Base-by-base conservation (phyloP, 441 rosid species). In the Theobroma grandiflorum region DNA sequence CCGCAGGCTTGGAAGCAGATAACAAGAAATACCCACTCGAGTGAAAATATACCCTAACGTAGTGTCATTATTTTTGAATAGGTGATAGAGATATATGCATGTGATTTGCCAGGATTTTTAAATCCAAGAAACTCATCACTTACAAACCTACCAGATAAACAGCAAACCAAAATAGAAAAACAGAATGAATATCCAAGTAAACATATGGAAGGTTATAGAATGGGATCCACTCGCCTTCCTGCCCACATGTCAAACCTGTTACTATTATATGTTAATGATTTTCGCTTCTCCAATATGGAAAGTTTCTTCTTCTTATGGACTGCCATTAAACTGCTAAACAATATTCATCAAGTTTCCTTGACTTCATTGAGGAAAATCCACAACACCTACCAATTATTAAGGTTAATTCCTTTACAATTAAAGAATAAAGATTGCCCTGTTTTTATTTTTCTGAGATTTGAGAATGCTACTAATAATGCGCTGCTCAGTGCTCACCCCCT, bases 61-160 rank as follows among this genome's bases (percentile, higher is more conserved):
- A 4, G n/a, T n/a, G 9, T 11, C 45, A 9, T 4, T 31, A 4
- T 14, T 22, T 15, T 20, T 31, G 10, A 33, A 9, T 22, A 15
- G 11, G 61, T 50, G 47, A 69, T 35, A 26, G 72, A 18, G 78
- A 72, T 64, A 49, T 66, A 45, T 47, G 83, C 83, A 58, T 76
- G 78, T 79, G 78, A 72, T 52, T 26, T 71, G 59, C 31, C n/a
- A 16, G 7, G 31, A 5, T 43, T 66, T 38, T 8, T 10, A 15
- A 20, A 69, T 26, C 59, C 42, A 49, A 12, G 40, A 47, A 47
- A 70, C 73, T n/a, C 8, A 11, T 43, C 18, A 35, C 22, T 37
- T 16, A 20, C 40, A 7, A 64, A 15, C 45, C 22, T 64, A 38
- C 7, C 10, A 67, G 15, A 4, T 4, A 67, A 40, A 8, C 33